These are phyloP conservation scores for Barbarea vulgaris DNA, from an alignment of 345 rosid genomes.

Conservation along the genomic window DNA sequence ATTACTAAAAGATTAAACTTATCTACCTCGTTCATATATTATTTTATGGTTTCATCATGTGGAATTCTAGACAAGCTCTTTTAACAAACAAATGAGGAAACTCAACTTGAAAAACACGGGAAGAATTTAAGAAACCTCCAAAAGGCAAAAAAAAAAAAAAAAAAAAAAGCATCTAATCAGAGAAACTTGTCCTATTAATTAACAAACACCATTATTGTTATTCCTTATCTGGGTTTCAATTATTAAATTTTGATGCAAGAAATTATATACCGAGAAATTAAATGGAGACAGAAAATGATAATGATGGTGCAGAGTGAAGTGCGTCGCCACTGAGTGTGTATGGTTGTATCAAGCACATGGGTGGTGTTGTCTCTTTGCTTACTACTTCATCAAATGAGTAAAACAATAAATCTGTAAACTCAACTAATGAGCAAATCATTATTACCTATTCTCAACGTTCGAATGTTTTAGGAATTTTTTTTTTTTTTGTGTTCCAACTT, in stretches of 20 bases:
- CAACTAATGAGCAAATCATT: background rate
- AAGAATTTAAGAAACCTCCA: too few species aligned
- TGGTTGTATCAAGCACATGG: constrained; percentile 27
- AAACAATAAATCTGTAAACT: background rate
- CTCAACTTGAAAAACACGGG: too few species aligned
- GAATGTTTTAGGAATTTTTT: background rate
- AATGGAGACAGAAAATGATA: constrained; percentile 5
- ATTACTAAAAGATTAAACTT: too few species aligned
- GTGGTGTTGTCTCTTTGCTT: constrained; percentile 26
- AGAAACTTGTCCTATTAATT: constrained; percentile 20
- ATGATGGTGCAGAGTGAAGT: constrained; percentile 1
- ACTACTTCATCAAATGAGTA: background rate
- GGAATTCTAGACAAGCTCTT: background rate
- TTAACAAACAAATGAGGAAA: constrained; percentile 11
- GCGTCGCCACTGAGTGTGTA: constrained; percentile 18
- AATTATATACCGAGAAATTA: background rate
- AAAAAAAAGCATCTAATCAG: too few species aligned
- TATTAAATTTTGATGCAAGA: constrained; percentile 10
- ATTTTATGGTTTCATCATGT: background rate
- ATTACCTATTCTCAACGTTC: background rate
- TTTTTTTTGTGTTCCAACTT: too few species aligned
- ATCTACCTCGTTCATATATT: too few species aligned
- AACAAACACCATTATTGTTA: constrained; percentile 2
- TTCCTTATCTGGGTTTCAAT: constrained; percentile 11
- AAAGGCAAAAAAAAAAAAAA: too few species aligned